Conservation (phyloP, 208 protist species). For the Leishmania tropica region DNA sequence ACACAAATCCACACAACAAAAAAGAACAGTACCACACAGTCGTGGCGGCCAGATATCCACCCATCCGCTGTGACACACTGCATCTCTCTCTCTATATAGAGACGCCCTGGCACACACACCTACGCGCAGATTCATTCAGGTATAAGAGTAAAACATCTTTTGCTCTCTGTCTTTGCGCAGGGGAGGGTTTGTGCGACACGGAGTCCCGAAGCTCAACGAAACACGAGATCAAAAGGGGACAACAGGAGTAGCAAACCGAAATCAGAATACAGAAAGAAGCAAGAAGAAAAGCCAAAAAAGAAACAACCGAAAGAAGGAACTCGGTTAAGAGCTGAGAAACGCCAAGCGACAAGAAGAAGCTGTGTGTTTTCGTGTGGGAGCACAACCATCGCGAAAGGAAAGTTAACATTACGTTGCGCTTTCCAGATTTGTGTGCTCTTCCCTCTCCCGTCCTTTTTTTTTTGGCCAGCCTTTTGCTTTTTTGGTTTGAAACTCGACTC, state of each 20-base stretch:
- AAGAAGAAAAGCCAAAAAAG: not conserved
- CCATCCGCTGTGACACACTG: not conserved
- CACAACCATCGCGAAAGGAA: not conserved
- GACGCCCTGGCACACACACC: not conserved
- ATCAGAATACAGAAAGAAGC: not conserved
- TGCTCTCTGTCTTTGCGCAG: no score
- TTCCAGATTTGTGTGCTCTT: no score
- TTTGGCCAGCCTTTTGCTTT: not conserved
- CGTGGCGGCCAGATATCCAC: not conserved
- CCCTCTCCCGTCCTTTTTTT: not conserved
- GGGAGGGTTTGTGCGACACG: no score
- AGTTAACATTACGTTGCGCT: not conserved
- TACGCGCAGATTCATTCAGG: not conserved
- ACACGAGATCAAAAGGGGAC: not conserved
- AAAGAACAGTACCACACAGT: not conserved
- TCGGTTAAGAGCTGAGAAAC: not conserved
- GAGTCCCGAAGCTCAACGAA: no score
- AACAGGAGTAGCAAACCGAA: no score
- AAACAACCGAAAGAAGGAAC: not conserved
- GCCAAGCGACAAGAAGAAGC: not conserved
- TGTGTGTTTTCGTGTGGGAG: not conserved
- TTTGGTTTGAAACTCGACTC: not conserved
- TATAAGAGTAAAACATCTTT: no score
- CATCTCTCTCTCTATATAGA: not conserved
- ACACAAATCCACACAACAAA: not conserved